Evolutionary conservation across 2,329 filamentous ascomycete species (phyloP).

Genomic region (Trichophyton schoenleinii): DNA sequence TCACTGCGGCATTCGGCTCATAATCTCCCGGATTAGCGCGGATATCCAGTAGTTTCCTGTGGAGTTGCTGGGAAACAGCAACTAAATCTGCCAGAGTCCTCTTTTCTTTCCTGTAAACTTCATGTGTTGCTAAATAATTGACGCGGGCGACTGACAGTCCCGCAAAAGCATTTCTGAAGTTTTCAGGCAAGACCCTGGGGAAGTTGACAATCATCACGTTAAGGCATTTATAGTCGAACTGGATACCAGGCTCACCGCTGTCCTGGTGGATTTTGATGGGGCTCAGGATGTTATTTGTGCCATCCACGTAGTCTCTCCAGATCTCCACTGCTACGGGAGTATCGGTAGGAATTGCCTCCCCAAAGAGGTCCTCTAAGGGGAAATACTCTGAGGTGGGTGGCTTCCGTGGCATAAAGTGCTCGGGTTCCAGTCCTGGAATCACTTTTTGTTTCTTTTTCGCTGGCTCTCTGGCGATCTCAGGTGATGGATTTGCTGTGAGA

Average conservation of each 20-base stretch:
- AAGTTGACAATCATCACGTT: slow-evolving; percentile 1
- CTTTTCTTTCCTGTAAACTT: neutral
- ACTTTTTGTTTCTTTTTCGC: neutral
- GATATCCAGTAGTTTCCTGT: neutral
- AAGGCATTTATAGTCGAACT: slow-evolving; percentile 11
- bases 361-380: neutral
- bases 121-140: slow-evolving; percentile 8
- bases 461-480: neutral
- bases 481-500: neutral
- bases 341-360: neutral
- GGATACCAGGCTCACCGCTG: slow-evolving; percentile 9
- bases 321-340: neutral
- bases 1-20: too few relatives aligned
- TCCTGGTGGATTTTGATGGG: neutral
- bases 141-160: slow-evolving; percentile 3
- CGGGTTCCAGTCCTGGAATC: neutral
- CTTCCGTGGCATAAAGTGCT: neutral
- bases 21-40: neutral
- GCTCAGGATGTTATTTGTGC: too few relatives aligned
- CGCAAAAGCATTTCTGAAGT: neutral
- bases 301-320: neutral
- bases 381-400: neutral
- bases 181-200: neutral
- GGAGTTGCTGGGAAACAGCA: neutral
- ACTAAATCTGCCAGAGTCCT: neutral